Conservation (phyloP, 768 basidiomycete species). For the Trametes cingulata region DNA sequence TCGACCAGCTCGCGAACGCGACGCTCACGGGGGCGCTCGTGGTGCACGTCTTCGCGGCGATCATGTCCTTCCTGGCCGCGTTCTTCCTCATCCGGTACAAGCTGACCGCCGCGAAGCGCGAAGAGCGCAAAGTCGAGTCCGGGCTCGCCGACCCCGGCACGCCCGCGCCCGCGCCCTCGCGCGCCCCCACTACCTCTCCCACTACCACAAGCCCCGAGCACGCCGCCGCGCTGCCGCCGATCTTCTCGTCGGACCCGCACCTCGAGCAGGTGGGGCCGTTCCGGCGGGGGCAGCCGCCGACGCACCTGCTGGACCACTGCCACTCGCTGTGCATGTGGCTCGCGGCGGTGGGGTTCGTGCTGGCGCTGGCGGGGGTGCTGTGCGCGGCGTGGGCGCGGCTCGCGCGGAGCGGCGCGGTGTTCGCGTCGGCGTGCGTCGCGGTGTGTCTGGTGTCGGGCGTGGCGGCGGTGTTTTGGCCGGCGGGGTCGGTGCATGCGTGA, state of each 20-base stretch:
- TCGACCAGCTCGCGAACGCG: slow-evolving; percentile 39
- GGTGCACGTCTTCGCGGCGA: slow-evolving; percentile 52
- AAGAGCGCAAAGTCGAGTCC: slow-evolving; percentile 43
- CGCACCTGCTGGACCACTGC: slow-evolving; percentile 49
- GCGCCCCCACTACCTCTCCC: not conserved
- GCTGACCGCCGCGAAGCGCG: slow-evolving; percentile 51
- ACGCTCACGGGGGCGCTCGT: slow-evolving; percentile 54
- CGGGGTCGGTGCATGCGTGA: slow-evolving; percentile 4
- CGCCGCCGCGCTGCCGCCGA: not conserved
- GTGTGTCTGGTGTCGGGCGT: slow-evolving; percentile 32
- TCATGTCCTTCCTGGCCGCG: slow-evolving; percentile 53
- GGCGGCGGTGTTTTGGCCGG: slow-evolving; percentile 19
- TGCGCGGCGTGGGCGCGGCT: slow-evolving; percentile 54
- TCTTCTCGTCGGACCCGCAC: slow-evolving; percentile 48
- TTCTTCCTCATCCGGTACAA: slow-evolving; percentile 59
- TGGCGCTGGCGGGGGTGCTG: slow-evolving; percentile 51
- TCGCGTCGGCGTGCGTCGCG: slow-evolving; percentile 42
- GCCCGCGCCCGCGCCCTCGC: not conserved
- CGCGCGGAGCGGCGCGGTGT: slow-evolving; percentile 45
- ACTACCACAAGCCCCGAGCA: too few species aligned
- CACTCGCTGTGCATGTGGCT: slow-evolving; percentile 51
- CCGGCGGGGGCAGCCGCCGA: slow-evolving; percentile 37
- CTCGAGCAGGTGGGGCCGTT: slow-evolving; percentile 54
- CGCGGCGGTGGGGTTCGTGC: slow-evolving; percentile 48
- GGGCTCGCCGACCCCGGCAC: slow-evolving; percentile 16